These are phyloP conservation scores for Viola odorata DNA, from an alignment of 345 rosid species.

Conservation along the genomic window DNA sequence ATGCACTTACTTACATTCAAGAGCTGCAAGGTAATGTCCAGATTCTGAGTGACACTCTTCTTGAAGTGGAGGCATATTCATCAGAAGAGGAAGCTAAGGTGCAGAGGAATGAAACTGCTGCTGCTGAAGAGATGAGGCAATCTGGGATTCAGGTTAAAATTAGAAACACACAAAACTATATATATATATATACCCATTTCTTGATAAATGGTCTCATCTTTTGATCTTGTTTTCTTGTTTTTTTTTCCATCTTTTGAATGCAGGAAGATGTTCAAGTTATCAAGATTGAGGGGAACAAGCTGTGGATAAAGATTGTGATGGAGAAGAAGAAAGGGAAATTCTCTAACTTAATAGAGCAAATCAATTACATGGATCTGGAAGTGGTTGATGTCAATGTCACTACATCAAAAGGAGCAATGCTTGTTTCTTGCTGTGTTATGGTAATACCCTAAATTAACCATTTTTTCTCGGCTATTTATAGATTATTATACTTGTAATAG, in stretches of 20 bases:
- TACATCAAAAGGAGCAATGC: conserved; percentile 46
- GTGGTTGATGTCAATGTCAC: conserved; percentile 52
- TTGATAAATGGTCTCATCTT: background rate
- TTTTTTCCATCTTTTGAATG: background rate
- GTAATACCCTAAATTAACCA: conserved; percentile 12
- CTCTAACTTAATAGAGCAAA: conserved; percentile 51
- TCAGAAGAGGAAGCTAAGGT: conserved; percentile 24
- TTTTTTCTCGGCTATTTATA: background rate
- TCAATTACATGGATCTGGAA: conserved; percentile 48
- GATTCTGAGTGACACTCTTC: conserved; percentile 47
- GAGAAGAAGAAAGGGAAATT: conserved; percentile 56
- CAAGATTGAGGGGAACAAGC: conserved; percentile 41
- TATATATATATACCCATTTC: background rate
- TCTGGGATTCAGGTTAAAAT: conserved; percentile 46
- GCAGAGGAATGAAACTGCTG: conserved; percentile 22
- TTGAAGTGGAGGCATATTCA: conserved; percentile 40
- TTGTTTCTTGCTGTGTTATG: conserved; percentile 51
- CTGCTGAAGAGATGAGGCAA: conserved; percentile 21
- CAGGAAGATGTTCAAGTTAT: conserved; percentile 64
- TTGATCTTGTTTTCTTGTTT: background rate
- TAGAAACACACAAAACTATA: background rate
- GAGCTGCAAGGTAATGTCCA: conserved; percentile 44
- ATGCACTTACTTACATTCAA: conserved; percentile 72
- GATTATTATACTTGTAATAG: no score
- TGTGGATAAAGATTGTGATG: conserved; percentile 60